These are phyloP conservation scores for Hansenula lynferdii DNA, from an alignment of 1,139 yeast genomes.

Conservation along the genomic window DNA sequence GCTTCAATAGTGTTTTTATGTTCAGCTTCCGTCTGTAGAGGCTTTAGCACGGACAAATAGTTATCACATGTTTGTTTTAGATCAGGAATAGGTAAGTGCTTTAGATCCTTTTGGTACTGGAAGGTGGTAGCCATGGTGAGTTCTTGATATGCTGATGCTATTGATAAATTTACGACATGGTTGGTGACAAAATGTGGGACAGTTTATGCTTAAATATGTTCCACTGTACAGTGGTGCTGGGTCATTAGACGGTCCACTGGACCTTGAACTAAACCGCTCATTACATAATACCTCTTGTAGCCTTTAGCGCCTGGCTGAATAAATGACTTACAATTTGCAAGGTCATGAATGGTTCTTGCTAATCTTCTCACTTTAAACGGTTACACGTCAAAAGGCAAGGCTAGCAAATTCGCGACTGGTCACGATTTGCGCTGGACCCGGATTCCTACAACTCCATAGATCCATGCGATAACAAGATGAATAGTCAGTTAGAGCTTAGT, in stretches of 20 bases:
- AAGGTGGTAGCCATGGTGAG: constrained; percentile 18
- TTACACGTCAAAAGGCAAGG: no score
- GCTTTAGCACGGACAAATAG: constrained; percentile 64
- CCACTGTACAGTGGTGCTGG: no score
- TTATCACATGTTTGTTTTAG: constrained; percentile 57
- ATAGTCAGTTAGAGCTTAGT: no score
- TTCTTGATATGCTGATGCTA: no score
- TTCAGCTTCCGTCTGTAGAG: constrained; percentile 72
- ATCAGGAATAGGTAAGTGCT: constrained; percentile 67
- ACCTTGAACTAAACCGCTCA: neutral
- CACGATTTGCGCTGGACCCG: no score
- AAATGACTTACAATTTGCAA: no score
- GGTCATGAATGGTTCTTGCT: no score
- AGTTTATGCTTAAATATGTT: neutral
- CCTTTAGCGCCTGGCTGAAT: no score
- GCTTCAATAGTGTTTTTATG: constrained; percentile 56
- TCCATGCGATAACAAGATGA: no score
- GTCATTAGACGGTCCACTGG: neutral
- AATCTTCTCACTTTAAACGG: no score
- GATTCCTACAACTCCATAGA: no score
- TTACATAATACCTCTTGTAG: neutral
- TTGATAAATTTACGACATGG: neutral
- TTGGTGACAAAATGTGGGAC: neutral
- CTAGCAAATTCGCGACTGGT: no score
- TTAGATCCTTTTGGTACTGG: constrained; percentile 17